Base-by-base conservation (phyloP, 768 basidiomycete species). In the Phylloporus sp. region DNA sequence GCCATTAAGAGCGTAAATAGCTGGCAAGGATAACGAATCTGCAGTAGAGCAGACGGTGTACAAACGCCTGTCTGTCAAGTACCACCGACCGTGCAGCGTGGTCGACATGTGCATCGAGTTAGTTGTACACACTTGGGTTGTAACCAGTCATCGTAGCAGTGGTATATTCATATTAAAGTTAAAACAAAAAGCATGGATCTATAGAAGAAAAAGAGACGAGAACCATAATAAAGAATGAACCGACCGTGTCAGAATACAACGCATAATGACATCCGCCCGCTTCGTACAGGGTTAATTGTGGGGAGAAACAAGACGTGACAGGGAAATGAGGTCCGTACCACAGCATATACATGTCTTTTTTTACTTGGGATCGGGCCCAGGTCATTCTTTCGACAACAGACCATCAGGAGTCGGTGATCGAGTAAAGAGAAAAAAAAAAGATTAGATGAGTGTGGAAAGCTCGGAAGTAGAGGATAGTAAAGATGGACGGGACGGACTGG, bases 401-500 rank as follows among this genome's bases (percentile, higher is more conserved):
- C 39, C 51, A 54, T 48, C 41, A 48, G 28, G 49, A 45, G 57
- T 52, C 28, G 59, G 49, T 44, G 58, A 56, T 56, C 45, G 45
- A 51, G 43, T 29, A 49, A 47, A 45, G 43, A 20, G 44, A 39
- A 26, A 60, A 39, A 60, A 39, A 52, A 53, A 60, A 45, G 46
- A 57, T 56, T 46, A 60, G 61, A 61, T 70, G 67, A 64, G 68
- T 64, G 51, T 53, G 46, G 35, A 54, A 58, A 47, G 49, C 46
- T 51, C 54, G 48, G 53, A 55, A 27, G 47, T 38, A 50, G 50
- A 63, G 58, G 55, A 64, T 51, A 66, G 55, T 52, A 59, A 47
- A 62, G 65, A 69, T 69, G 57, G 65, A 60, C 56, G 61, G 68
- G 68, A 69, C 68, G 69, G 68, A 69, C 68, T 69, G 58, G 59